phyloP scores from a whole-genome alignment of 2,329 filamentous ascomycete species.

The Byssochlamys sp. region DNA sequence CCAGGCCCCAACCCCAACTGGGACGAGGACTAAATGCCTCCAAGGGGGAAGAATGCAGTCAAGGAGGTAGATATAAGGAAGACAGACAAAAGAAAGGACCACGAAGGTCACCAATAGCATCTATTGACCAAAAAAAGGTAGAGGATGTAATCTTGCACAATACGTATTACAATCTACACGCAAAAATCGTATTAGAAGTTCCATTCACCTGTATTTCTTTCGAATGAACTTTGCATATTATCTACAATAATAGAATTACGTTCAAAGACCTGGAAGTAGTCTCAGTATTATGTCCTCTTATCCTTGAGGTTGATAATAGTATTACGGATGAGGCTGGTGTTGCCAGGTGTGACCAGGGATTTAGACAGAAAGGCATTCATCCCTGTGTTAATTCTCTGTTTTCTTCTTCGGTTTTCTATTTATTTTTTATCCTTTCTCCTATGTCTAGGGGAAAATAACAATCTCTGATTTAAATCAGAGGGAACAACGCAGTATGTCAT shows the following conservation, averaged over 20 bases:
- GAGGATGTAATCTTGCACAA: neutral
- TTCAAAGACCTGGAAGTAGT: neutral
- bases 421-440: too few species aligned
- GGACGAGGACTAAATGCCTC: constrained; percentile 51
- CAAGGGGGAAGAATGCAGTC: neutral
- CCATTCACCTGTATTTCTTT: neutral
- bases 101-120: neutral
- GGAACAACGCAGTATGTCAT: too few species aligned
- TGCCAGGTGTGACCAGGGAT: too few species aligned
- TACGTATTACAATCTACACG: neutral
- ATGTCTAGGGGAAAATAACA: too few species aligned
- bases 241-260: neutral
- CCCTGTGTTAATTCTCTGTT: too few species aligned
- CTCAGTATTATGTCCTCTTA: too few species aligned
- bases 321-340: too few species aligned
- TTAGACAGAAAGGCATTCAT: too few species aligned
- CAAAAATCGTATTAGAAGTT: neutral
- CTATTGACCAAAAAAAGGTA: neutral
- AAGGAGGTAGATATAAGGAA: neutral
- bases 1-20: constrained; percentile 80
- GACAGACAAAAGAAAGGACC: neutral
- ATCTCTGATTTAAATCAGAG: too few species aligned
- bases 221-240: neutral
- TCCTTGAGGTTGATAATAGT: too few species aligned
- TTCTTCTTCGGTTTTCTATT: too few species aligned